These are phyloP conservation scores for Phoma sp. DNA, from an alignment of 2,329 filamentous ascomycete genomes.

Conservation along the genomic window DNA sequence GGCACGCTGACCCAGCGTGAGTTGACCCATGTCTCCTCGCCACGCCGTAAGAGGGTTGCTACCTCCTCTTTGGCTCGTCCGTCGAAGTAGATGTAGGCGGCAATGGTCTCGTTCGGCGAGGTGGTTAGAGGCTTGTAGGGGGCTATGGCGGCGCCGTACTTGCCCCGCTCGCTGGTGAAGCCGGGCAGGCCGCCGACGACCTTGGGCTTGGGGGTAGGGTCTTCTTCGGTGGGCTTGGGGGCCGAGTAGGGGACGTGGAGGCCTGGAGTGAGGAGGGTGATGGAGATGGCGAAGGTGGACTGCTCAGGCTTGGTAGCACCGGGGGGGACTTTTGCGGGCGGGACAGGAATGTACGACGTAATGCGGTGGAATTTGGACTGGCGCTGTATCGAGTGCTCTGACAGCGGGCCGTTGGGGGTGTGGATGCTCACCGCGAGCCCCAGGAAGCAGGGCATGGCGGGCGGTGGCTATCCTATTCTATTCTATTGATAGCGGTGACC, in stretches of 20 bases:
- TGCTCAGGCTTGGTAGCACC: slow-evolving; percentile 80
- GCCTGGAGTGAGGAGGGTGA: slow-evolving; percentile 88
- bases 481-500: slow-evolving; percentile 5
- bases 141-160: slow-evolving; percentile 65
- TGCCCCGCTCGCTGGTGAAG: slow-evolving; percentile 57
- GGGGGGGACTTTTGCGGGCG: slow-evolving; percentile 76
- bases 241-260: slow-evolving; percentile 92
- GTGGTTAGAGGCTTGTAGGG: slow-evolving; percentile 93
- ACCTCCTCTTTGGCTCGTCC: slow-evolving; percentile 95
- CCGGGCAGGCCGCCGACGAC: slow-evolving; percentile 75
- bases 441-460: slow-evolving; percentile 91
- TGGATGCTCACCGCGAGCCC: slow-evolving; percentile 98
- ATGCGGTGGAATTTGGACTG: slow-evolving; percentile 90
- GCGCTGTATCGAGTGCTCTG: slow-evolving; percentile 94
- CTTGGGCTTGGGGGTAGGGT: slow-evolving; percentile 82
- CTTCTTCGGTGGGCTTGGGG: slow-evolving; percentile 76
- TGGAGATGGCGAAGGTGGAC: slow-evolving; percentile 96
- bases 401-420: slow-evolving; percentile 76
- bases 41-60: slow-evolving; percentile 86
- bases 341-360: slow-evolving; percentile 96
- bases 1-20: slow-evolving; percentile 97
- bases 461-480: not conserved
- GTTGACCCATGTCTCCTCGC: slow-evolving; percentile 99
- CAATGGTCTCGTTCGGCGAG: slow-evolving; percentile 94
- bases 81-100: slow-evolving; percentile 99